Base-by-base conservation (phyloP, 2,329 filamentous ascomycete species). In the Ustilaginoidea virens region DNA sequence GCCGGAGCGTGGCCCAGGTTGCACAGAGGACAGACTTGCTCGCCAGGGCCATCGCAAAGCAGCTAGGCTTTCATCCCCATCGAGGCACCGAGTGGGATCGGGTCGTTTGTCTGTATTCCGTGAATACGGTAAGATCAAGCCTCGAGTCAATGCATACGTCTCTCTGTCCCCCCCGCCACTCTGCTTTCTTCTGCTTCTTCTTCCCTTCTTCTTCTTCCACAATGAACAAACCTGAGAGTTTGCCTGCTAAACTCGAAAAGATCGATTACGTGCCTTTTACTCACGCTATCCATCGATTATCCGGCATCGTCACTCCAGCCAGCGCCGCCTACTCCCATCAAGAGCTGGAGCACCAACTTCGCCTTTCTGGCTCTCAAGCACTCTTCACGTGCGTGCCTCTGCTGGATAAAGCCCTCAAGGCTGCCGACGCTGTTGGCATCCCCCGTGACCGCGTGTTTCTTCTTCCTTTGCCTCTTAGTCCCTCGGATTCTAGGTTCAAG, bases 21-120 rank as follows among this genome's bases (percentile, higher is more conserved):
- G 66, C 65, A 28, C 61, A 74, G 32, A 66, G 79, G 14, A 67
- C 79, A 7, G 74, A 82, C 17, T 61, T 58, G 30, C 61, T 90
- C 14, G 67, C 81, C 11, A 67, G 76, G 33, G 75, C 69, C 14
- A 55, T 92, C 19, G 66, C 68, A 23, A 74, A 79, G 46, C 71
- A 80, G 37, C 64, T 90, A 34, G 74, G 69, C 24, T 85, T 80
- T 65, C 51, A 64, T 25, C 71, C 77, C 6, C 75, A 80, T 39
- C 51, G 71, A 32, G 80, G 77, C 9, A 69, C 70, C 0, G 79
- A 86, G 47, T 90, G 77, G 76, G 80, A 90, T 43, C 83, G 85
- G 49, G 78, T 86, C 15, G 59, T 82, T 27, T 76, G 63, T 4
- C 58, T 86, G 17, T 92, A 81, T 54, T 75, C 76, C n/a, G 53